Percentiles rank a stretch among this genome's conserved stretches.
Evolutionary conservation across 768 basidiomycete species (phyloP).

Genomic region (Gymnopilus dilepis): DNA sequence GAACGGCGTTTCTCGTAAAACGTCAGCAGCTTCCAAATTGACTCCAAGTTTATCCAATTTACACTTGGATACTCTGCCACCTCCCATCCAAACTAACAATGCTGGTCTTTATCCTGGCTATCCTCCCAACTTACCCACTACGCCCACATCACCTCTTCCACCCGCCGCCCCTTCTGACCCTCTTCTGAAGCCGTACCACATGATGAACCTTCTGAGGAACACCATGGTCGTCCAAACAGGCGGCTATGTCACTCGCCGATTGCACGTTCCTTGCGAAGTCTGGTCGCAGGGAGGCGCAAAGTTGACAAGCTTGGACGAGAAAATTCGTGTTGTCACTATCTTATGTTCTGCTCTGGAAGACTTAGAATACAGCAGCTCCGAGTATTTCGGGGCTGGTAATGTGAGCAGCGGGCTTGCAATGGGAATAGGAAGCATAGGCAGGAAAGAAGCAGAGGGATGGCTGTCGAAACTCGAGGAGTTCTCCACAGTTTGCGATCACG

Average conservation of each 20-base stretch:
- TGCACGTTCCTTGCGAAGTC: slow-evolving; percentile 88
- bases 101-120: slow-evolving; percentile 27
- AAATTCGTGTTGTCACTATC: slow-evolving; percentile 84
- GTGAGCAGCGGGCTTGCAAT: slow-evolving; percentile 75
- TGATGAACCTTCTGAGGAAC: slow-evolving; percentile 81
- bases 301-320: slow-evolving; percentile 79
- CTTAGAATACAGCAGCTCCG: slow-evolving; percentile 70
- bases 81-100: slow-evolving; percentile 15
- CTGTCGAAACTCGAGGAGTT: slow-evolving; percentile 80
- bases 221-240: slow-evolving; percentile 84
- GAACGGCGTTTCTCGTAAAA: slow-evolving; percentile 57
- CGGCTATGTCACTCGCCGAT: slow-evolving; percentile 84
- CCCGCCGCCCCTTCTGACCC: slow-evolving; percentile 73
- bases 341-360: slow-evolving; percentile 82
- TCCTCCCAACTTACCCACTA: slow-evolving; percentile 62
- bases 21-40: slow-evolving; percentile 64
- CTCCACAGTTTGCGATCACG: slow-evolving; percentile 75
- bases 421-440: slow-evolving; percentile 77
- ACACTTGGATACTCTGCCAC: slow-evolving; percentile 29
- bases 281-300: slow-evolving; percentile 94
- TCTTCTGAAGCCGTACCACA: slow-evolving; percentile 84
- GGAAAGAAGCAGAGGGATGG: slow-evolving; percentile 83
- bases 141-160: slow-evolving; percentile 81
- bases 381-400: slow-evolving; percentile 79
- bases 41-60: slow-evolving; percentile 54